Conservation (phyloP, 768 basidiomycete species). For the Chlorophyllum brunneum region DNA sequence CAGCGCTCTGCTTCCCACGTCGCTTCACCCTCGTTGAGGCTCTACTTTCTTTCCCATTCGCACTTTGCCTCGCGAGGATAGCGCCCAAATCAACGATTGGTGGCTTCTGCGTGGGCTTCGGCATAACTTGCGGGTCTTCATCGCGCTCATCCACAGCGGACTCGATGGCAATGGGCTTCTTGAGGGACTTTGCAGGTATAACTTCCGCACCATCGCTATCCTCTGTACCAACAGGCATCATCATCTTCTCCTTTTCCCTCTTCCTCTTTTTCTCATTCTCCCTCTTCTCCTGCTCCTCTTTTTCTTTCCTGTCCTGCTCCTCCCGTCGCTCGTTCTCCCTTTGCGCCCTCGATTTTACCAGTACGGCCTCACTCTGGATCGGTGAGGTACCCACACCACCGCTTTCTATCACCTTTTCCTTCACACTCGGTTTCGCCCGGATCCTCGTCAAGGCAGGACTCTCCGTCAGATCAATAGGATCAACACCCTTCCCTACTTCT, state of each 20-base stretch:
- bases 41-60: conserved; percentile 13
- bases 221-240: conserved; percentile 13
- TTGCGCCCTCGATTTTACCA: neutral
- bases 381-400: neutral
- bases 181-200: neutral
- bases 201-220: conserved; percentile 11
- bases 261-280: neutral
- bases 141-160: neutral
- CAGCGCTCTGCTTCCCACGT: conserved; percentile 16
- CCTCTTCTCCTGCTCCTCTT: neutral
- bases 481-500: neutral
- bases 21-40: conserved; percentile 24
- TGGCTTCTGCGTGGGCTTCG: neutral
- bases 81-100: neutral
- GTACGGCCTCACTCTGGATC: neutral
- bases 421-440: neutral
- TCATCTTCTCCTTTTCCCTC: conserved; percentile 12
- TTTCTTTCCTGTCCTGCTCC: conserved; percentile 4
- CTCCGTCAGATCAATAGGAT: conserved; percentile 7
- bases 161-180: neutral
- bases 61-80: neutral
- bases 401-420: neutral
- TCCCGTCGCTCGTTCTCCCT: neutral
- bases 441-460: neutral
- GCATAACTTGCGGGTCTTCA: neutral